phyloP scores from a whole-genome alignment of 768 basidiomycete species.

The Leucogyrophana mollusca region DNA sequence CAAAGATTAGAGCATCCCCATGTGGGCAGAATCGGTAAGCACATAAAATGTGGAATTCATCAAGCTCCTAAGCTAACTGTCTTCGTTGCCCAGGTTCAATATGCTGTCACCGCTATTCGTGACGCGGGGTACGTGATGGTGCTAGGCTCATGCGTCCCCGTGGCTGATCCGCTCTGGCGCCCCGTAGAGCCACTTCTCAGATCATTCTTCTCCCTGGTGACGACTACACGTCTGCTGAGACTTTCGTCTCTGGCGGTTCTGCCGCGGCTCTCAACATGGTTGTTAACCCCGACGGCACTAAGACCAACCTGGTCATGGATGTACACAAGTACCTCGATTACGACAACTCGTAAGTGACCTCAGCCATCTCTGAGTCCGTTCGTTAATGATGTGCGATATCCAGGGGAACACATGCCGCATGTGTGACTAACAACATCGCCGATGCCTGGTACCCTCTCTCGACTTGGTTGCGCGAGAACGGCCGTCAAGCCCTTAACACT shows the following conservation, averaged over 20 bases:
- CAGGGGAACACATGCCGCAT: constrained; percentile 42
- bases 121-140: constrained; percentile 39
- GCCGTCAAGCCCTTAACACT: constrained; percentile 55
- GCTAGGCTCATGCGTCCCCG: background rate
- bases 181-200: constrained; percentile 47
- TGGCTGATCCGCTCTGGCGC: background rate
- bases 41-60: background rate
- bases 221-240: constrained; percentile 52
- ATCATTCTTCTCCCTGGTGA: constrained; percentile 59
- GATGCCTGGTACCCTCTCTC: constrained; percentile 45
- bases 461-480: constrained; percentile 46
- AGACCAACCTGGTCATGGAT: constrained; percentile 51
- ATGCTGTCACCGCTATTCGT: constrained; percentile 63
- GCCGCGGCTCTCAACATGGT: constrained; percentile 46
- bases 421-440: constrained; percentile 54
- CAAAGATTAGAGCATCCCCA: constrained; percentile 29
- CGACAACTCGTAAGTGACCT: constrained; percentile 44
- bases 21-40: constrained; percentile 41
- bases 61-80: background rate
- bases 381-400: background rate
- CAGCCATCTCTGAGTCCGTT: constrained; percentile 3
- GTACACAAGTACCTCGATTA: constrained; percentile 63
- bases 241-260: constrained; percentile 50
- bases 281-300: constrained; percentile 44
- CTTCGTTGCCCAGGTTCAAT: constrained; percentile 38